Base-by-base conservation (phyloP, 805 yeast genomes). In the Komagataella ulmi region DNA sequence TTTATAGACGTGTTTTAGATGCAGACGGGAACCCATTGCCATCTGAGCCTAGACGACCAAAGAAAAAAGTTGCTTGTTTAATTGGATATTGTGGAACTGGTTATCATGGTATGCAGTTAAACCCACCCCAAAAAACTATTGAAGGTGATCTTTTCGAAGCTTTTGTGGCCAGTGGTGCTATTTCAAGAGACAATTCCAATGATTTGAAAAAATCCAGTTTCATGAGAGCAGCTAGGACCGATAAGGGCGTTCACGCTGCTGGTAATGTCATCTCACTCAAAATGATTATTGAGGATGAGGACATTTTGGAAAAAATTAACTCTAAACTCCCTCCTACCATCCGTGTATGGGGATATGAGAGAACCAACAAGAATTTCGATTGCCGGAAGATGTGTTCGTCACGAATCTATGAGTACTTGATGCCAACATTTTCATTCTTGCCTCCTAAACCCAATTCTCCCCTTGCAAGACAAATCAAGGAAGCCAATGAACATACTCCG, bases 171-270 rank as follows among this genome's bases (percentile, higher is more conserved):
- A 89, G 96, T 2, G 97, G 96, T 17, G 97, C 96, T 3, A 79
- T 90, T 52, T 85, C 95, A 1, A 79, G 80, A 54, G 93, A 86
- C 59, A 90, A 90, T 65, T 80, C 96, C 6, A 84, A 81, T 53
- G 97, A 91, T 63, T 79, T 90, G 60, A 89, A 88, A 63, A 90
- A 90, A 63, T 79, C 81, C 51, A 89, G 93, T 0, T 86, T 91
- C 62, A 83, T 82, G 87, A 75, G 93, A 65, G 88, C 90, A 50
- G 91, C 91, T 3, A 75, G 91, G 69, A 85, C 91, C 3, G 98
- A 90, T 66, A 91, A 91, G 66, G 98, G 97, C 54, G 98, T 90
- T 21, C 98, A 90, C 67, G 97, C 98, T 10, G 96, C 97, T 2
- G 97, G 97, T 24, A 90, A 90, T 64, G 88, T 89, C 19, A 77